phyloP scores from a whole-genome alignment of 306 rosid genomes.

The Quercus glauca region DNA sequence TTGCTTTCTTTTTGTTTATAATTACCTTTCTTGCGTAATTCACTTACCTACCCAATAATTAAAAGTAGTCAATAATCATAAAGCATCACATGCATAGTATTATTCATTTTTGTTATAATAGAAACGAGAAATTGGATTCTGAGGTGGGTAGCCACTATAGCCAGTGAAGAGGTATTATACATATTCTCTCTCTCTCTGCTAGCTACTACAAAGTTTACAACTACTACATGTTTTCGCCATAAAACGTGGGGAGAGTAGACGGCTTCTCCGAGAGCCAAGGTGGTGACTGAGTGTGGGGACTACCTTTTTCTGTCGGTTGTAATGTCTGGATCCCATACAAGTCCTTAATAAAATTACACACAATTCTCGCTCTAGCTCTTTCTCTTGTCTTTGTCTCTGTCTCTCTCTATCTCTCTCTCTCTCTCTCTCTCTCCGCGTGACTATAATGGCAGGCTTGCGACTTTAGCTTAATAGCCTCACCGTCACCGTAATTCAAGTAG shows the following conservation, averaged over 20 bases:
- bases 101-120: background rate
- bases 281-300: constrained; percentile 2
- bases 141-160: background rate
- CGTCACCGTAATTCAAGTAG: background rate
- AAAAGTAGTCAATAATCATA: background rate
- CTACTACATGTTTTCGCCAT: no score
- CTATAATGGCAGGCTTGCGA: background rate
- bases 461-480: background rate
- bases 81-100: background rate
- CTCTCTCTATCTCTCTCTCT: no score
- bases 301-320: constrained; percentile 27
- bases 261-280: no score
- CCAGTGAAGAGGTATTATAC: no score
- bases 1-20: no score
- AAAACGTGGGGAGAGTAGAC: no score
- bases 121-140: background rate
- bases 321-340: background rate
- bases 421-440: no score
- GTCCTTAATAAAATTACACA: no score
- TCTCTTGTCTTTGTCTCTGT: background rate
- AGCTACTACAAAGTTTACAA: no score
- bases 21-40: no score
- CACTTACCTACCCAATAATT: background rate
- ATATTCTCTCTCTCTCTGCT: no score
- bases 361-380: no score